Evolutionary conservation across 148 eudicot species (phyloP).

Genomic region (Rhododendron ovatum): DNA sequence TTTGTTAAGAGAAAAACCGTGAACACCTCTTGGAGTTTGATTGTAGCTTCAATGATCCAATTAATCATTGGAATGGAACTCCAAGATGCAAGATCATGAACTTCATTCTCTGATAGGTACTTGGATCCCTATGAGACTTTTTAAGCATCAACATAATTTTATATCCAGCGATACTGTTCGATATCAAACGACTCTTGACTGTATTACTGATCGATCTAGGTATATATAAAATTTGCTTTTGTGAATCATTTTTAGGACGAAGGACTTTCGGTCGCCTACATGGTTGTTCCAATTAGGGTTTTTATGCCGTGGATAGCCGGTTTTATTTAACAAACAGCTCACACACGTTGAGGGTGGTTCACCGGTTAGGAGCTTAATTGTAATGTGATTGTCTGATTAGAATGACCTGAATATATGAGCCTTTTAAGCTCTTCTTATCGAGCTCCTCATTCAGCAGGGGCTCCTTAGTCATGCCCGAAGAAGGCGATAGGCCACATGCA

Average conservation of each 20-base stretch:
- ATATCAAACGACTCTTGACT: not conserved
- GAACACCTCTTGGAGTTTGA: no score
- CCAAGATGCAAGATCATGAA: no score
- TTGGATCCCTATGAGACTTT: not conserved
- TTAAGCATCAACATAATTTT: not conserved
- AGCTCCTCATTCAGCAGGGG: not conserved
- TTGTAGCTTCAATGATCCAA: no score
- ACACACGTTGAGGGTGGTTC: not conserved
- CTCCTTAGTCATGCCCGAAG: not conserved
- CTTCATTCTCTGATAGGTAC: not conserved
- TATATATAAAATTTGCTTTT: no score
- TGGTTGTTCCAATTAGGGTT: not conserved
- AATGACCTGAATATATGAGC: no score
- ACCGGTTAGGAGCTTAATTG: not conserved
- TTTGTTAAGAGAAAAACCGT: no score
- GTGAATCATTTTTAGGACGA: no score
- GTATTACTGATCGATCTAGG: not conserved
- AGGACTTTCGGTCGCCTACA: no score
- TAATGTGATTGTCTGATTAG: not conserved
- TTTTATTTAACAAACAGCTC: no score
- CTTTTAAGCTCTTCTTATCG: not conserved
- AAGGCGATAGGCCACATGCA: not conserved
- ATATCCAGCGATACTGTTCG: not conserved
- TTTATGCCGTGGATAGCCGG: not conserved
- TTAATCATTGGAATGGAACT: no score